Evolutionary conservation across 805 yeast species (phyloP).

Genomic region (Diddensiella santjacobensis): DNA sequence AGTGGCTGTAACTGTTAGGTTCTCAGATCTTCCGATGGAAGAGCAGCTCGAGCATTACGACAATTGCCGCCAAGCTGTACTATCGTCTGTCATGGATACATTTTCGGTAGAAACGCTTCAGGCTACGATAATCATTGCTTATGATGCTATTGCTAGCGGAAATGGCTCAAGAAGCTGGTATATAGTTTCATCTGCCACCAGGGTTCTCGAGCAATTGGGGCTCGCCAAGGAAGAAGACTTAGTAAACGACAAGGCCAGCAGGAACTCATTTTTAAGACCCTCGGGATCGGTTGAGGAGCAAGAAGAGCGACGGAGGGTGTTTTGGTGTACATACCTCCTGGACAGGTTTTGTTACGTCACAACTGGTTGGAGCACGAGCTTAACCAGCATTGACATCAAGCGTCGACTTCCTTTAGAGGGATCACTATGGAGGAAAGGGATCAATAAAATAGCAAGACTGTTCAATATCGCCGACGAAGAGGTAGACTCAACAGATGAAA

Average conservation of each 20-base stretch:
- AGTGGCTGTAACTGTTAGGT: slow-evolving; percentile 5
- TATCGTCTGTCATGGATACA: slow-evolving; percentile 9
- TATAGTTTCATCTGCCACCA: slow-evolving; percentile 13
- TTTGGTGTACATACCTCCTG: slow-evolving; percentile 16
- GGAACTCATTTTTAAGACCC: slow-evolving; percentile 7
- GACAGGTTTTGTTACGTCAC: slow-evolving; percentile 19
- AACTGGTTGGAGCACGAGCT: slow-evolving; percentile 20
- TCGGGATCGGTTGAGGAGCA: slow-evolving; percentile 8
- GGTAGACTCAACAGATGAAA: slow-evolving; percentile 5
- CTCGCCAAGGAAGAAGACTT: slow-evolving; percentile 14
- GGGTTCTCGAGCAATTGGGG: slow-evolving; percentile 15
- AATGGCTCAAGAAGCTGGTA: slow-evolving; percentile 17
- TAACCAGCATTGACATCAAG: slow-evolving; percentile 12
- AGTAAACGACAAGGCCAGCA: slow-evolving; percentile 2
- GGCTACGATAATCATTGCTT: slow-evolving; percentile 13
- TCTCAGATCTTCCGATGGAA: slow-evolving; percentile 1
- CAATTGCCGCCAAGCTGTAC: slow-evolving; percentile 11
- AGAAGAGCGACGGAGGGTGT: slow-evolving; percentile 9
- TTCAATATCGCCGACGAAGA: slow-evolving; percentile 11
- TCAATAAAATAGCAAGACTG: slow-evolving; percentile 7
- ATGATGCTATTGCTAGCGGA: slow-evolving; percentile 13
- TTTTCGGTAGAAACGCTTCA: slow-evolving; percentile 16
- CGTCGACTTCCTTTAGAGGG: slow-evolving; percentile 20
- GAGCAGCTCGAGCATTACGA: neutral
- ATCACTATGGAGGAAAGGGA: neutral